These are phyloP conservation scores for Penicillium griseofulvum DNA, from an alignment of 2,329 filamentous ascomycete genomes.

Conservation along the genomic window DNA sequence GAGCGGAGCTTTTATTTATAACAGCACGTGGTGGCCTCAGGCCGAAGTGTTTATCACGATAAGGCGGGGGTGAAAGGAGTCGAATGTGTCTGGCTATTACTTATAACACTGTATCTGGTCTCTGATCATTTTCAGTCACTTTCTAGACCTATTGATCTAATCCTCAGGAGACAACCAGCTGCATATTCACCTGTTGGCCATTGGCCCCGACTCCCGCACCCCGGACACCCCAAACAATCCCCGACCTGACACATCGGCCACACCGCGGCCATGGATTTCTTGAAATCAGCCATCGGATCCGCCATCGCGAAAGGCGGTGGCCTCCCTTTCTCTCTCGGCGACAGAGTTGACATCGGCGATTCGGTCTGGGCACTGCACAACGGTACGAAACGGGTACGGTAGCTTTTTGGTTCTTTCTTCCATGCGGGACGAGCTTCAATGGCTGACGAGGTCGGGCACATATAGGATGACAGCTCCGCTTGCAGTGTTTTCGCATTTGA, in stretches of 20 bases:
- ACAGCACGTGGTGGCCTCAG: background rate
- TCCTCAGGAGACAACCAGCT: no score
- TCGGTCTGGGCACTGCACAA: conserved; percentile 98
- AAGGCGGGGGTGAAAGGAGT: conserved; percentile 19
- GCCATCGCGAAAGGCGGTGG: conserved; percentile 93
- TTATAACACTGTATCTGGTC: background rate
- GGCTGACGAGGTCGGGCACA: conserved; percentile 12
- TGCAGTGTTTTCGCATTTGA: conserved; percentile 99
- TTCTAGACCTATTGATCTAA: no score
- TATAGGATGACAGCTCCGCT: conserved; percentile 83
- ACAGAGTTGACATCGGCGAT: conserved; percentile 85
- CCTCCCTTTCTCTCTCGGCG: conserved; percentile 89
- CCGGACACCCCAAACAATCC: conserved; percentile 6
- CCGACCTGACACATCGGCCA: conserved; percentile 8
- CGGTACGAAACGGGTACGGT: conserved; percentile 77
- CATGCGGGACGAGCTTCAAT: background rate
- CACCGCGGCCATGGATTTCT: conserved; percentile 73
- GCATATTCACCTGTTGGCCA: background rate
- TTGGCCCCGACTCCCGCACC: conserved; percentile 6
- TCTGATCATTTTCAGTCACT: background rate
- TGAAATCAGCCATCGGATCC: conserved; percentile 95
- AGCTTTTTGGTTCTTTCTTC: background rate
- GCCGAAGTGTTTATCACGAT: conserved; percentile 12
- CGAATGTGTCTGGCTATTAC: background rate
- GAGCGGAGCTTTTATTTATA: conserved; percentile 2